Base-by-base conservation (phyloP, 2,329 filamentous ascomycete genomes). In the Ophiostoma pallidulum region DNA sequence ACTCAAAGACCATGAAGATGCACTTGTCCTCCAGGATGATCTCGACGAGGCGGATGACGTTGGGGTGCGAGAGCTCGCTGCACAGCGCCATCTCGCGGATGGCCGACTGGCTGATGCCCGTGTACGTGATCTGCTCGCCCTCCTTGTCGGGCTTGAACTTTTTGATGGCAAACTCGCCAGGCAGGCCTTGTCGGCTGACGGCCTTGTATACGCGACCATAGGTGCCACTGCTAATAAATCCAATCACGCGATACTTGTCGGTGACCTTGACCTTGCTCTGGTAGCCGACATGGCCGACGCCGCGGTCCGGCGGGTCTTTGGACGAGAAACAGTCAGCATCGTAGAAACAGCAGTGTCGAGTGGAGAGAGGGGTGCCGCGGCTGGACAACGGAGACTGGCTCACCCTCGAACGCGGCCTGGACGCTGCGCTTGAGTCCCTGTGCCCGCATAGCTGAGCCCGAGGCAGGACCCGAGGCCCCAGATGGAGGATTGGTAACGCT, bases 111-210 rank as follows among this genome's bases (percentile, higher is more conserved):
- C 92, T 97, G 55, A 98, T 94, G 52, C 92, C 92, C 0, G 92
- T 97, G 66, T 98, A 98, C 59, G 94, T 86, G 40, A 96, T 72
- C 58, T 85, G 79, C 65, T 98, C 92, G 49, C 92, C 92, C 67
- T 98, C 92, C 69, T 97, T 98, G 66, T 98, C 92, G 8, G 90
- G 90, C 71, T 96, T 96, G 78, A 96, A 95, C 78, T 98, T 98
- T 64, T 98, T 98, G 72, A 98, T 98, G 58, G 92, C 92, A 62
- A 95, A 96, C 60, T 95, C 88, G 53, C 86, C 86, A 44, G 79
- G 68, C 63, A 82, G 71, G 58, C 81, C 78, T 69, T 84, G 76
- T 54, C 83, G 81, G 57, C 86, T 81, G 37, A 88, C 73, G 16
- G 92, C 92, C 64, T 98, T 98, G 77, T 97, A 98, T 8, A 98